These are phyloP conservation scores for Phoma sp. DNA, from an alignment of 2,329 filamentous ascomycete genomes.

Conservation along the genomic window DNA sequence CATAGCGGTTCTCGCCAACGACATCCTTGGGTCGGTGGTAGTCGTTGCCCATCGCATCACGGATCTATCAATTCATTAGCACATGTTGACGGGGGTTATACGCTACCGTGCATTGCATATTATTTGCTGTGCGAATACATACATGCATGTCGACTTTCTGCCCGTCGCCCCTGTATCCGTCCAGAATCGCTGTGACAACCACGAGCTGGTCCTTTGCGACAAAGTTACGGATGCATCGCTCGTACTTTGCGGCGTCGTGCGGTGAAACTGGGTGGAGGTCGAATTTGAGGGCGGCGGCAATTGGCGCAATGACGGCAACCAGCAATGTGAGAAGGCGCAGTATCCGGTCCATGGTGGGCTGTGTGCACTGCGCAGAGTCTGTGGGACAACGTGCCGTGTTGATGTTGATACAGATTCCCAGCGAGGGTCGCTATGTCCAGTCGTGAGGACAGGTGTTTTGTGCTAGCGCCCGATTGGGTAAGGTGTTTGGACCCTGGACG, in stretches of 20 bases:
- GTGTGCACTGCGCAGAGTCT: constrained; percentile 22
- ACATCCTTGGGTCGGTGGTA: constrained; percentile 92
- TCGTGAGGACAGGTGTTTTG: constrained; percentile 47
- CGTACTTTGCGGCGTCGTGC: constrained; percentile 69
- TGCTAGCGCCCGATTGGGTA: constrained; percentile 23
- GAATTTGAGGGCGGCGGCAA: constrained; percentile 81
- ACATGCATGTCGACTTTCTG: constrained; percentile 95
- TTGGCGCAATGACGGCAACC: constrained; percentile 51
- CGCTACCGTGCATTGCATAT: too few species aligned
- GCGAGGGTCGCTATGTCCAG: constrained; percentile 6
- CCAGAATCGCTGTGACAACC: constrained; percentile 88
- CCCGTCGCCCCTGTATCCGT: constrained; percentile 88
- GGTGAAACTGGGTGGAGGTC: constrained; percentile 77
- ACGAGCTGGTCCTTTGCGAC: constrained; percentile 91
- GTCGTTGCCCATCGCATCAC: constrained; percentile 93
- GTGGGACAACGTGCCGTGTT: constrained; percentile 23
- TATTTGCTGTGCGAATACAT: too few species aligned
- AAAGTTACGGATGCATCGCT: constrained; percentile 96
- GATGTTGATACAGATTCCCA: constrained; percentile 22
- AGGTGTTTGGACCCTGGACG: constrained; percentile 16
- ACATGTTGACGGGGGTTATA: not conserved
- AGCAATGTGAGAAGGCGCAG: constrained; percentile 41
- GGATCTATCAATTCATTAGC: constrained; percentile 69
- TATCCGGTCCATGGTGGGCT: constrained; percentile 45
- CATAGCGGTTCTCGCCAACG: constrained; percentile 87